phyloP scores from a whole-genome alignment of 208 protist species.

The Leishmania arabica region DNA sequence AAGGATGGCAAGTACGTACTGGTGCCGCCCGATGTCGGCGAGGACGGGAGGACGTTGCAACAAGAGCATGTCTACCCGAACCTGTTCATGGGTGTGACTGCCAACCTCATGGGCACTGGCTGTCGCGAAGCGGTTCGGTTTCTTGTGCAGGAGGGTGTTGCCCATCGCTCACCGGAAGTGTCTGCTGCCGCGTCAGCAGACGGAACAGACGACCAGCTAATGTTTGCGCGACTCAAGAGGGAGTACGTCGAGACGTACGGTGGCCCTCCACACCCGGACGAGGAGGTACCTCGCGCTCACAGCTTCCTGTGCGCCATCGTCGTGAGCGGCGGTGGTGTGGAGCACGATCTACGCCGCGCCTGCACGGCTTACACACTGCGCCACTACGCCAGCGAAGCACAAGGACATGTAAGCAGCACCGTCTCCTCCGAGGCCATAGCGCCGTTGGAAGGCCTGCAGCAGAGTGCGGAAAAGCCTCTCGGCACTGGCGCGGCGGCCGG shows the following conservation, averaged over 20 bases:
- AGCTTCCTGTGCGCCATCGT: conserved; percentile 70
- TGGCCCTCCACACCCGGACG: conserved; percentile 17
- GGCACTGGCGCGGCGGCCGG: not conserved
- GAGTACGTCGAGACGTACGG: conserved; percentile 26
- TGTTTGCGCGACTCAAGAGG: conserved; percentile 26
- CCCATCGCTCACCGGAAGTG: conserved; percentile 22
- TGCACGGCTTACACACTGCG: conserved; percentile 56
- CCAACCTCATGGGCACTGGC: conserved; percentile 84
- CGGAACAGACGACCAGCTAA: conserved; percentile 23
- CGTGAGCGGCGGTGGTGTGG: conserved; percentile 84
- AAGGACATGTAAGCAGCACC: not conserved
- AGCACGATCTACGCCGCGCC: conserved; percentile 86
- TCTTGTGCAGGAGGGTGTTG: conserved; percentile 69
- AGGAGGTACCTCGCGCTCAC: conserved; percentile 19
- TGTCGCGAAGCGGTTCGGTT: conserved; percentile 82
- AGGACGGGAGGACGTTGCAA: conserved; percentile 12
- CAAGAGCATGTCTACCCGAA: conserved; percentile 45
- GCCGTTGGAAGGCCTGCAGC: not conserved
- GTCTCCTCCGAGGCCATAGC: not conserved
- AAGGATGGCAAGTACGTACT: conserved; percentile 62
- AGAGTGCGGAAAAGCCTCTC: not conserved
- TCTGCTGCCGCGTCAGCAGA: conserved; percentile 21
- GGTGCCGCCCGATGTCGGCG: conserved; percentile 26
- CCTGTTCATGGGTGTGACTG: conserved; percentile 74
- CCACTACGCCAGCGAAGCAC: conserved; percentile 46